Base-by-base conservation (phyloP, 805 yeast species). In the Kluyveromyces dobzhanskii region DNA sequence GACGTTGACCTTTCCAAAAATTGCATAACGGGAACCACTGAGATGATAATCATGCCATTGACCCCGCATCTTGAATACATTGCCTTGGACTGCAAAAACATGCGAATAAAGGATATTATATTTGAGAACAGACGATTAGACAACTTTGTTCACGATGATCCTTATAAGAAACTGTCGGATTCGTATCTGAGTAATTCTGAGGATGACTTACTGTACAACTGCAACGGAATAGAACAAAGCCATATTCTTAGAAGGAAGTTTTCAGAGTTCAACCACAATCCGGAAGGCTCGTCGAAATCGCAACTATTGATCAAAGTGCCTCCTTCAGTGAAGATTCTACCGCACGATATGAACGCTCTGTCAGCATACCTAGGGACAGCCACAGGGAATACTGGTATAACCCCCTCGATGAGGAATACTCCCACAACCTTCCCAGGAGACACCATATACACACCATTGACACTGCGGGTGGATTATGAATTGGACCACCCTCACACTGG, bases 41-140 rank as follows among this genome's bases (percentile, higher is more conserved):
- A 88, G 53, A 63, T 92, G 24, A 81, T 92, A 1, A 67, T 88
- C 2, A 69, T 84, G 13, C 97, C 98, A 0, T 75, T 12, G 75
- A 78, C 37, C 64, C 78, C 16, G 51, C 45, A 66, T 1, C 63
- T 90, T 32, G 75, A 73, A 41, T 64, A 65, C 9, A 65, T 92
- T 18, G 73, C 75, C 38, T 65, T 92, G 37, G 97, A 92, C 57
- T 85, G 94, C 43, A 74, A 95, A 38, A 85, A 85, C 32, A 70
- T 82, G 64, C 67, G 65, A 27, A 73, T 92, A 27, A 69, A 71
- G 17, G 73, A 75, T 18, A 81, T 86, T 4, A 66, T 66, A 26
- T 73, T 92, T 31, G 87, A 82, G 50, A 73, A 76, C 40, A 67
- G 77, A 46, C 67, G 72, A 43, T 53, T 54, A 23, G 62, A 56